Percentiles rank a stretch among this genome's conserved stretches.
phyloP scores from a whole-genome alignment of 2,329 filamentous ascomycete genomes.

The Trichophyton mentagrophytes region DNA sequence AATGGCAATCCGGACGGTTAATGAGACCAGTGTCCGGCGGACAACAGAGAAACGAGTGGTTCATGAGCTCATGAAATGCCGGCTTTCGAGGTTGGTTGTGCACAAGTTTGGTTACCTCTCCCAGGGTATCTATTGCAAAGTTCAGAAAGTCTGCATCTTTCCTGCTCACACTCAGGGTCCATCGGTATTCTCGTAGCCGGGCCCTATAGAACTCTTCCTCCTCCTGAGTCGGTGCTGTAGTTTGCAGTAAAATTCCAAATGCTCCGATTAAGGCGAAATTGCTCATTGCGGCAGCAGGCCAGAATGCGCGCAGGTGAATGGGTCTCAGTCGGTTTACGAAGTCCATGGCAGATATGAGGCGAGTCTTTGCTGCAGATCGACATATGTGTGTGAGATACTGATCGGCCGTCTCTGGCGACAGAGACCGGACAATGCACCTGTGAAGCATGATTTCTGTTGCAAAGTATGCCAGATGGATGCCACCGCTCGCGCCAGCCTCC shows the following conservation, averaged over 20 bases:
- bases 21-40: background rate
- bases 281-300: constrained; percentile 43
- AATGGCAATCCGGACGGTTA: background rate
- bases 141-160: constrained; percentile 47
- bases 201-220: constrained; percentile 88
- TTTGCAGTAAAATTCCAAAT: constrained; percentile 80
- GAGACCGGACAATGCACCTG: constrained; percentile 73
- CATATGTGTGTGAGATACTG: constrained; percentile 83
- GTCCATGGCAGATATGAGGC: constrained; percentile 91
- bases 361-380: constrained; percentile 82
- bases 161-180: constrained; percentile 79
- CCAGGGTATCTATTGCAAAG: constrained; percentile 67
- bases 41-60: constrained; percentile 5
- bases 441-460: constrained; percentile 90
- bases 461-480: constrained; percentile 83
- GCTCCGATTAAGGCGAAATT: constrained; percentile 94
- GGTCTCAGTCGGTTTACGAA: constrained; percentile 88
- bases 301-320: constrained; percentile 77
- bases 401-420: constrained; percentile 49
- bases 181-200: constrained; percentile 76
- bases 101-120: constrained; percentile 56
- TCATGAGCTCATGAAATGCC: constrained; percentile 38
- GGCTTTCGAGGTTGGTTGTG: constrained; percentile 61
- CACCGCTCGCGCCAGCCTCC: constrained; percentile 40
- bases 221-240: constrained; percentile 72